These are phyloP conservation scores for Candida yuanshanica DNA, from an alignment of 805 yeast genomes.

Conservation along the genomic window DNA sequence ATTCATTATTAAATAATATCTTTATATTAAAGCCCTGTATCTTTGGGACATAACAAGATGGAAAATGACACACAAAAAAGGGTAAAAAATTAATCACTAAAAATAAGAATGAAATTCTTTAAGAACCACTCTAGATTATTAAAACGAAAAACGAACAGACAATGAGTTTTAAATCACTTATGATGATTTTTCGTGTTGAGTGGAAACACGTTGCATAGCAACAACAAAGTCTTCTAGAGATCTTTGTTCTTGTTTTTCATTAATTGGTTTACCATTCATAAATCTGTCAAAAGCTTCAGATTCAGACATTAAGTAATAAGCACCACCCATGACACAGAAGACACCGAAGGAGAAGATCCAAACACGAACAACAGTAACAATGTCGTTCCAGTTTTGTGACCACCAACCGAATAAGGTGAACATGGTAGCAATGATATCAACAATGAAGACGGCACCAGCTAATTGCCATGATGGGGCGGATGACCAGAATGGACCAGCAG, in stretches of 20 bases:
- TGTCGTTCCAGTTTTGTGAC: slow-evolving; percentile 96
- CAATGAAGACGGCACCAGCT: slow-evolving; percentile 86
- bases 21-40: slow-evolving; percentile 3
- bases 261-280: slow-evolving; percentile 73
- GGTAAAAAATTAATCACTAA: slow-evolving; percentile 2
- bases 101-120: slow-evolving; percentile 1
- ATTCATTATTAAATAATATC: background rate
- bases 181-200: slow-evolving; percentile 80
- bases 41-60: background rate
- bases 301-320: slow-evolving; percentile 87
- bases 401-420: slow-evolving; percentile 96
- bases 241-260: slow-evolving; percentile 54
- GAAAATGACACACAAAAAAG: background rate
- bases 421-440: slow-evolving; percentile 88
- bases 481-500: slow-evolving; percentile 98
- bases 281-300: slow-evolving; percentile 76
- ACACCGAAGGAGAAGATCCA: slow-evolving; percentile 96
- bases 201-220: slow-evolving; percentile 84
- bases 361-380: slow-evolving; percentile 89
- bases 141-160: slow-evolving; percentile 3
- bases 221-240: slow-evolving; percentile 78
- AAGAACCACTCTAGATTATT: slow-evolving; percentile 1
- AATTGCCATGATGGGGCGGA: slow-evolving; percentile 95
- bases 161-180: slow-evolving; percentile 25
- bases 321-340: slow-evolving; percentile 95